A percentile compares a stretch with the other conserved stretches of the same genome.
Evolutionary conservation across 2,329 filamentous ascomycete genomes (phyloP).

Genomic region (Cytospora piceae): DNA sequence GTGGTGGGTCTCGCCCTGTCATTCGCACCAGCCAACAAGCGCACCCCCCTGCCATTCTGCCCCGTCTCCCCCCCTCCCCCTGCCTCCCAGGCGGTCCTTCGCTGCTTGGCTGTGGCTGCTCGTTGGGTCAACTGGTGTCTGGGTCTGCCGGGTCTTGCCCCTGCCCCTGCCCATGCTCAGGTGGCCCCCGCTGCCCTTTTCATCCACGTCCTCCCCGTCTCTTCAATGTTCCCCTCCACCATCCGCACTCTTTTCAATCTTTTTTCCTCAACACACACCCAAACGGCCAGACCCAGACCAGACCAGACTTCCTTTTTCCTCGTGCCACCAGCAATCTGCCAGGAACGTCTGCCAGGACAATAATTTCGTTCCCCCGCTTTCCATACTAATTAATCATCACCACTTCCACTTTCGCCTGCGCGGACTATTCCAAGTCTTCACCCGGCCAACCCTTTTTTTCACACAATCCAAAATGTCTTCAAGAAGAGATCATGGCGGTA

Average conservation of each 20-base stretch:
- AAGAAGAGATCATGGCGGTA: conserved; percentile 42
- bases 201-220: conserved; percentile 25
- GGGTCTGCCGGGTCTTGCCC: conserved; percentile 1
- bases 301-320: conserved; percentile 1
- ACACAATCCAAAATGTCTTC: conserved; percentile 44
- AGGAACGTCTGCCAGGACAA: neutral
- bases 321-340: neutral
- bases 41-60: neutral
- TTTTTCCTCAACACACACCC: conserved; percentile 18
- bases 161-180: neutral
- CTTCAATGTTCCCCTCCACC: conserved; percentile 24
- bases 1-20: neutral
- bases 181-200: conserved; percentile 27
- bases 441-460: conserved; percentile 12
- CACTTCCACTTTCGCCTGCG: conserved; percentile 19
- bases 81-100: conserved; percentile 8
- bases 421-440: conserved; percentile 5
- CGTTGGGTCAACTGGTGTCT: conserved; percentile 14
- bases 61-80: conserved; percentile 6
- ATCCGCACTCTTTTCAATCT: conserved; percentile 17
- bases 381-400: conserved; percentile 25
- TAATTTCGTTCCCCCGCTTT: conserved; percentile 2
- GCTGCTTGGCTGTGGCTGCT: conserved; percentile 19
- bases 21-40: neutral
- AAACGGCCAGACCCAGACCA: neutral